Evolutionary conservation across 2,329 filamentous ascomycete species (phyloP).

Genomic region (Didymella pinodella): DNA sequence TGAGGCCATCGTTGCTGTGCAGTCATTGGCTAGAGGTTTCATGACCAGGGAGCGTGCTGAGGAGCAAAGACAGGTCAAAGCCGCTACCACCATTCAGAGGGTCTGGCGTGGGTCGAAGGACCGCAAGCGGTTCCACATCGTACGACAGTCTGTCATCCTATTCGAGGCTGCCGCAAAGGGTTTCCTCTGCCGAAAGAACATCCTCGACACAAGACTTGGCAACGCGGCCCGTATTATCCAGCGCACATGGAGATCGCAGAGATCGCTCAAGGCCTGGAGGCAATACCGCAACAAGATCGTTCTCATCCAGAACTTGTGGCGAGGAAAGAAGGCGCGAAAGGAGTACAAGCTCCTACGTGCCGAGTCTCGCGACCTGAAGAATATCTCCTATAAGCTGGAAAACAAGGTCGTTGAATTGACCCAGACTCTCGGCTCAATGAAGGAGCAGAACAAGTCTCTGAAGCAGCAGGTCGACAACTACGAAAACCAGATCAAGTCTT

Average conservation of each 20-base stretch:
- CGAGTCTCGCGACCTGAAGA: slow-evolving; percentile 96
- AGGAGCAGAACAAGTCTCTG: slow-evolving; percentile 91
- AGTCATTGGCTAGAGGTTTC: slow-evolving; percentile 79
- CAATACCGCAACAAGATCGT: slow-evolving; percentile 89
- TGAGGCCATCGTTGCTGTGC: slow-evolving; percentile 78
- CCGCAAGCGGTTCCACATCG: slow-evolving; percentile 77
- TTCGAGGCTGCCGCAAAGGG: slow-evolving; percentile 93
- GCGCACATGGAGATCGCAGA: slow-evolving; percentile 83
- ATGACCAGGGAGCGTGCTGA: slow-evolving; percentile 79
- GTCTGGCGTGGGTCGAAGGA: slow-evolving; percentile 95
- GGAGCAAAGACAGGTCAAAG: slow-evolving; percentile 81
- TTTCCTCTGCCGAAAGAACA: slow-evolving; percentile 86
- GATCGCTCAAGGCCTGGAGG: slow-evolving; percentile 81
- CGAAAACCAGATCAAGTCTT: slow-evolving; percentile 93
- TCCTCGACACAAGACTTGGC: slow-evolving; percentile 91
- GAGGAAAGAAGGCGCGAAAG: slow-evolving; percentile 79
- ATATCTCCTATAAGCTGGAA: slow-evolving; percentile 99
- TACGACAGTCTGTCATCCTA: slow-evolving; percentile 83
- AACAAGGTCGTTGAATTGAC: slow-evolving; percentile 99
- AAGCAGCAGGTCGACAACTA: slow-evolving; percentile 92
- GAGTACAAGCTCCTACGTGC: slow-evolving; percentile 92
- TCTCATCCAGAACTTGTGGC: slow-evolving; percentile 91
- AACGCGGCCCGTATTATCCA: slow-evolving; percentile 93
- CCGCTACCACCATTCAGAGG: slow-evolving; percentile 92
- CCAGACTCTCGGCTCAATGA: slow-evolving; percentile 89